Percentiles rank a stretch among this genome's conserved stretches.
These are phyloP conservation scores for Casuarina equisetifolia DNA, from an alignment of 306 rosid genomes.

Conservation along the genomic window DNA sequence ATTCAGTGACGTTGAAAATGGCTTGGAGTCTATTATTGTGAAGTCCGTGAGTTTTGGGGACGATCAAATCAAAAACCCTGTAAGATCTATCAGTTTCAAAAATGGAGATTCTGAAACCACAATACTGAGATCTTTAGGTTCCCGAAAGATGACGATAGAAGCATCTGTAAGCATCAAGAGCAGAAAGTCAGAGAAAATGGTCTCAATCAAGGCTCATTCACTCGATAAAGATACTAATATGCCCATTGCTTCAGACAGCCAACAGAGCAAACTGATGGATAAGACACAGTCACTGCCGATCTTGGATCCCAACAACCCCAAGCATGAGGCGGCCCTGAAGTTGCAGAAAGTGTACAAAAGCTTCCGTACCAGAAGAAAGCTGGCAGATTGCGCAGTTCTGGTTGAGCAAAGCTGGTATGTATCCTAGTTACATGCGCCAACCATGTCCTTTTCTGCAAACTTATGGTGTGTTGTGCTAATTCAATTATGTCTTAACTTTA, in stretches of 20 bases:
- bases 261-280: constrained; percentile 45
- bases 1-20: constrained; percentile 57
- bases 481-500: constrained; percentile 25
- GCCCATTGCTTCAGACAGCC: constrained; percentile 21
- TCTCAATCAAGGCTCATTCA: constrained; percentile 37
- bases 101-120: constrained; percentile 61
- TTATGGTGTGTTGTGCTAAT: constrained; percentile 11
- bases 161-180: constrained; percentile 74
- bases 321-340: constrained; percentile 85
- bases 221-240: constrained; percentile 35
- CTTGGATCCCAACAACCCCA: constrained; percentile 62
- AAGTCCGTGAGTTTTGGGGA: constrained; percentile 70
- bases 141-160: constrained; percentile 75
- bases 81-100: constrained; percentile 72
- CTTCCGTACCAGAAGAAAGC: constrained; percentile 91
- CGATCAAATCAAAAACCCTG: constrained; percentile 50
- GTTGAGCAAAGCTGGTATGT: constrained; percentile 97
- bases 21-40: constrained; percentile 58
- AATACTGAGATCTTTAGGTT: constrained; percentile 55
- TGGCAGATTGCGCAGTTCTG: constrained; percentile 98
- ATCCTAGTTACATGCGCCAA: constrained; percentile 13
- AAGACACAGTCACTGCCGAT: constrained; percentile 39
- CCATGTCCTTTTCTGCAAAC: constrained; percentile 8
- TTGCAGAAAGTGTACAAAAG: constrained; percentile 99
- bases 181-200: constrained; percentile 41